Base-by-base conservation (phyloP, 2,329 filamentous ascomycete genomes). In the Trichophyton schoenleinii region DNA sequence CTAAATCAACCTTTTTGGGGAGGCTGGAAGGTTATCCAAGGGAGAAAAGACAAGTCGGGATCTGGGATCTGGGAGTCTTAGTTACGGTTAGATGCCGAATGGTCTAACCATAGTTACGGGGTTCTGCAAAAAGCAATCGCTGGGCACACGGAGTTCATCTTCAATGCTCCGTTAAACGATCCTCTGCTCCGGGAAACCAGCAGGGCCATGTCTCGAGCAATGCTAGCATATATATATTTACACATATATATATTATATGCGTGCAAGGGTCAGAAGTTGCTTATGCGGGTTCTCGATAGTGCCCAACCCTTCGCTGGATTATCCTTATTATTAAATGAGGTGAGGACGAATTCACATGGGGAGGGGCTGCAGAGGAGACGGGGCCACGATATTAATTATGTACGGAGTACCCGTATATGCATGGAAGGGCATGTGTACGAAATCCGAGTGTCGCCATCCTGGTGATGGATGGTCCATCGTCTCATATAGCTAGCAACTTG, bases 21-120 rank as follows among this genome's bases (percentile, higher is more conserved):
- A 55, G n/a, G 7, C 22, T 28, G 25, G 52, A 55, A 55, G 52
- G 52, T 55, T 55, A 20, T 55, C 15, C 28, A n/a, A 28, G 52
- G 52, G 22, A 31, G 11, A n/a, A 36, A 31, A 55, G 31, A 28
- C 41, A 44, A 44, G 41, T 44, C 41, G 20, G 20, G 22, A 28
- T 22, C 11, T 28, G 52, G 25, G 28, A 55, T 55, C 52, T 55
- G 48, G 48, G 48, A 9, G 34, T 15, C 34, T 38, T 38, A 38
- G 34, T 55, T 36, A 55, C 28, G 52, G 52, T 55, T 34, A 38
- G 52, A 55, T 55, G 52, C 52, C 52, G 52, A 55, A 55, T 55
- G 52, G 52, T 25, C 52, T 38, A 28, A 55, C 52, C 31, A 55
- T 13, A 55, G 31, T 34, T n/a, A 55, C n/a, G 28, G 52, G 18